A percentile compares a stretch with the other conserved stretches of the same genome.
phyloP scores from a whole-genome alignment of 139 green algal genomes.

The Eudorina sp. region DNA sequence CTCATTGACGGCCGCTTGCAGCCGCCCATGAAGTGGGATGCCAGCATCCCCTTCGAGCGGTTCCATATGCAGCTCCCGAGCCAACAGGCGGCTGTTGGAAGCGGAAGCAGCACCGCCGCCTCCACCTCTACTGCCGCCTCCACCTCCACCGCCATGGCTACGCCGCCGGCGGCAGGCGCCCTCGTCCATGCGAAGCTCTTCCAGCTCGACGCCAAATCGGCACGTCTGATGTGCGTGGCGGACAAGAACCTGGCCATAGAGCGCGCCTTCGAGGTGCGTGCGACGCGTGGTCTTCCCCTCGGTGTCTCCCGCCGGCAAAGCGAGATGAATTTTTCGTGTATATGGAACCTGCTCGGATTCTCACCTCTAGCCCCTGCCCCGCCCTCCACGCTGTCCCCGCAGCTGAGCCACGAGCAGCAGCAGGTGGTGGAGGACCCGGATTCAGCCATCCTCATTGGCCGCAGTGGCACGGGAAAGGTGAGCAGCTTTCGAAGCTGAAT shows the following conservation, averaged over 20 bases:
- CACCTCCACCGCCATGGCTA: no score
- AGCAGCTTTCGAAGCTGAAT: not conserved
- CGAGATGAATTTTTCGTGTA: no score
- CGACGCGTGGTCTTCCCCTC: no score
- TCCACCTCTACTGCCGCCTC: no score
- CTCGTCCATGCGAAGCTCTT: not conserved
- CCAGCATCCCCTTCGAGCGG: not conserved
- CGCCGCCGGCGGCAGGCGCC: not conserved
- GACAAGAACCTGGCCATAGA: not conserved
- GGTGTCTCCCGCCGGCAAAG: no score
- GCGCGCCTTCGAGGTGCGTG: not conserved
- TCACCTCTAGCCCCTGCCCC: no score
- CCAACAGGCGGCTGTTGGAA: not conserved
- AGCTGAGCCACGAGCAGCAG: slow-evolving; percentile 6
- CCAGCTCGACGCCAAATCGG: not conserved
- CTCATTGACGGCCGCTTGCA: not conserved
- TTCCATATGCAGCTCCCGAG: not conserved
- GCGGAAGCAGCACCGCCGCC: no score
- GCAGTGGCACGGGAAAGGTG: slow-evolving; percentile 62
- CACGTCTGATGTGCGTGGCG: not conserved
- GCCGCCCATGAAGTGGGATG: no score
- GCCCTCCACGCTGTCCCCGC: no score
- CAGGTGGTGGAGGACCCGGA: not conserved
- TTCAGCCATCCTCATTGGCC: slow-evolving; percentile 42
- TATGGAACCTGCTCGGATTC: no score